These are phyloP conservation scores for Santalum album DNA, from an alignment of 164 flowering plant genomes.

Conservation along the genomic window DNA sequence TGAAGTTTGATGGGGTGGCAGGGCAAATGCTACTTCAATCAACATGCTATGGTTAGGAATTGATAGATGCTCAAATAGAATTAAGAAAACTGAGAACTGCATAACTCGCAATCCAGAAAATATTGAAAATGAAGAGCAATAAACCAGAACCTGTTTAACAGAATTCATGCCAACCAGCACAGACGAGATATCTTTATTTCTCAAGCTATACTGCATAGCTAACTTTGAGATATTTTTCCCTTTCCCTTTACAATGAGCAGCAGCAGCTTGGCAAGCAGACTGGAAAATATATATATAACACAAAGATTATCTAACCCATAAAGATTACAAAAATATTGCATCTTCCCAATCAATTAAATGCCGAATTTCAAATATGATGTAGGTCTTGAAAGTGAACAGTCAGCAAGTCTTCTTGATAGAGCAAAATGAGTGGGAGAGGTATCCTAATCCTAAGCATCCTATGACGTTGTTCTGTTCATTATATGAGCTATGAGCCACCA, in stretches of 20 bases:
- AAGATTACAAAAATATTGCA: neutral
- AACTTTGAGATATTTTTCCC: conserved; percentile 83
- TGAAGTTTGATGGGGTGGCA: too few species aligned
- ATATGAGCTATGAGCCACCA: too few species aligned
- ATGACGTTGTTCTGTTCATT: too few species aligned
- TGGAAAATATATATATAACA: conserved; percentile 16
- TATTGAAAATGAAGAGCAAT: neutral
- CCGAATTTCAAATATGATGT: too few species aligned
- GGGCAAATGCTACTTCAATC: too few species aligned
- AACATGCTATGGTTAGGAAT: too few species aligned
- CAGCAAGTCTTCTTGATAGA: too few species aligned
- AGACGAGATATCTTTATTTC: conserved; percentile 70
- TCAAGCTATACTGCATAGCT: conserved; percentile 82
- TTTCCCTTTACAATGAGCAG: conserved; percentile 58
- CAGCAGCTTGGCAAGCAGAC: conserved; percentile 88
- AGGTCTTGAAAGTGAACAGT: too few species aligned
- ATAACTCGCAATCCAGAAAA: conserved; percentile 1
- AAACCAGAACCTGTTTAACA: conserved; percentile 49
- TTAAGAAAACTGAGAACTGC: neutral
- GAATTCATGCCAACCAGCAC: conserved; percentile 93
- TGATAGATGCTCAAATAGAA: neutral
- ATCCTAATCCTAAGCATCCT: too few species aligned
- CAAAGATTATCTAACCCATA: neutral
- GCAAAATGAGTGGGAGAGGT: too few species aligned
- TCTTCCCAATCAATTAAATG: neutral